Conservation (phyloP, 345 rosid species). For the Litchi chinensis region DNA sequence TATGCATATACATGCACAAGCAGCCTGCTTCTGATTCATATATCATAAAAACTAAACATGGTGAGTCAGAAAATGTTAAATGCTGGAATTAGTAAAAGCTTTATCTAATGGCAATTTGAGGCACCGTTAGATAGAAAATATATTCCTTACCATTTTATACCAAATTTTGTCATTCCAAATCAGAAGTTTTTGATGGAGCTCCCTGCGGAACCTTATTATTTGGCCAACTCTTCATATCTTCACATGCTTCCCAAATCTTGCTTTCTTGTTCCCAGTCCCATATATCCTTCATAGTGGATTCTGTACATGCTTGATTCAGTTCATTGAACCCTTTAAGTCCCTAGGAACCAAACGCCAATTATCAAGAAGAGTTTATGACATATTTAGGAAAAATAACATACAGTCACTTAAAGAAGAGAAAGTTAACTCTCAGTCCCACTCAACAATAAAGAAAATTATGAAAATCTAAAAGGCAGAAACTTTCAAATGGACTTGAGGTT, state of each 20-base stretch:
- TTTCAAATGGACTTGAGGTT: background rate
- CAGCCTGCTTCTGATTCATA: background rate
- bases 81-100: background rate
- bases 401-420: background rate
- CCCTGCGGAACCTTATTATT: background rate
- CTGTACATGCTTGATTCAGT: constrained; percentile 5
- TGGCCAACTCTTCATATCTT: constrained; percentile 34
- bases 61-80: background rate
- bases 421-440: background rate
- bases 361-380: background rate
- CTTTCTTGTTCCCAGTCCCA: constrained; percentile 39
- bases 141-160: background rate
- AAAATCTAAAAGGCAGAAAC: background rate
- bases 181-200: background rate
- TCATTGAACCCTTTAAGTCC: constrained; percentile 14
- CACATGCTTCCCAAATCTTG: constrained; percentile 31
- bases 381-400: background rate
- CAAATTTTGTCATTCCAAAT: background rate
- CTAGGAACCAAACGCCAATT: background rate
- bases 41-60: too few relatives aligned
- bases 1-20: background rate
- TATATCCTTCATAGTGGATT: constrained; percentile 10
- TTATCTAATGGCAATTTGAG: background rate
- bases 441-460: background rate
- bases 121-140: background rate